These are phyloP conservation scores for Cylindrodendrum hubeiense DNA, from an alignment of 2,329 filamentous ascomycete species.

Conservation along the genomic window DNA sequence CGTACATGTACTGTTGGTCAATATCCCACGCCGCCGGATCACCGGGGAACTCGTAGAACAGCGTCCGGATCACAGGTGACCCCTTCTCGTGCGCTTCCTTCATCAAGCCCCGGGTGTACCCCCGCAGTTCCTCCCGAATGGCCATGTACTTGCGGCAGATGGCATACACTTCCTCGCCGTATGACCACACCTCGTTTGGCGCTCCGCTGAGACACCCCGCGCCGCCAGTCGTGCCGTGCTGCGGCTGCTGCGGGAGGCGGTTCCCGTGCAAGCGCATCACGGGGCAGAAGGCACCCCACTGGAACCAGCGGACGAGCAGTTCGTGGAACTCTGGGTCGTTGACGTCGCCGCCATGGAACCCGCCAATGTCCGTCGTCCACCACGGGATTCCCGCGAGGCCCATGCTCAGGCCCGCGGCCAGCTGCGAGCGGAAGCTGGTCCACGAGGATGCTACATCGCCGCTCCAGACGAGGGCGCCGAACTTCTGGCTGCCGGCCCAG, in stretches of 20 bases:
- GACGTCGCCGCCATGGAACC: slow-evolving; percentile 75
- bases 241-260: slow-evolving; percentile 65
- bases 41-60: slow-evolving; percentile 74
- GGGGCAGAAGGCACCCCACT: slow-evolving; percentile 76
- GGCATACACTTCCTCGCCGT: slow-evolving; percentile 69
- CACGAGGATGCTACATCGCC: slow-evolving; percentile 76
- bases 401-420: slow-evolving; percentile 75
- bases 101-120: slow-evolving; percentile 71
- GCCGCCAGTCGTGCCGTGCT: slow-evolving; percentile 50
- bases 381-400: slow-evolving; percentile 73
- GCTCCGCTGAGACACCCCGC: slow-evolving; percentile 64
- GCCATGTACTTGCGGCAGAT: slow-evolving; percentile 72
- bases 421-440: slow-evolving; percentile 69
- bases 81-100: slow-evolving; percentile 70
- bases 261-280: slow-evolving; percentile 77
- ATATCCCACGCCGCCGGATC: slow-evolving; percentile 68
- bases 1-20: slow-evolving; percentile 75
- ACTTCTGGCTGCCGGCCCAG: slow-evolving; percentile 71
- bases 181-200: slow-evolving; percentile 75
- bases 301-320: slow-evolving; percentile 76
- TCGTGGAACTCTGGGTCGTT: slow-evolving; percentile 68
- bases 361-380: slow-evolving; percentile 80
- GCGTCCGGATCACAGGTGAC: slow-evolving; percentile 70
- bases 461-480: slow-evolving; percentile 75
- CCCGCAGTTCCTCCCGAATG: slow-evolving; percentile 69